Evolutionary conservation across 306 rosid species (phyloP), one percentile per base, ranked within the genome.

Genomic region (Mucuna pruriens): DNA sequence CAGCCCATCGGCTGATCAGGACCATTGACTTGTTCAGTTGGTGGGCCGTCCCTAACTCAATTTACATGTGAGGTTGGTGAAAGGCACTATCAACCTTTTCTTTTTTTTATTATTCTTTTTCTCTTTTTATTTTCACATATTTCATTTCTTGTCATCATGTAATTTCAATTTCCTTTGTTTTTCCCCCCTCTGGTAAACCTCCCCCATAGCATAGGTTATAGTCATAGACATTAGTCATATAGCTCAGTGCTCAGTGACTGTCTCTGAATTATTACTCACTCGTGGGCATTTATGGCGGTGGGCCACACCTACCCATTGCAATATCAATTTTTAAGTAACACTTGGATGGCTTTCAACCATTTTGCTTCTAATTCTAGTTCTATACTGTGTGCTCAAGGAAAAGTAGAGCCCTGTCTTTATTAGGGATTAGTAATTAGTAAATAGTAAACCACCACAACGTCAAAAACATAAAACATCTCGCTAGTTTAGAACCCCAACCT

Each of bases 41-140:
- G 93, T 94, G 85, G 92, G 86, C 76, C 80, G 87, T 87, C 89
- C 81, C 83, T 26, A 33, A 72, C 87, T 82, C 89, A 71, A 71
- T 80, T 67, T 89, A 60, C 89, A 85, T 90, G 86, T 82, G 91
- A 86, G 96, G 90, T 90, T 87, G 92, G 88, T 90, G 97, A 89
- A 85, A 88, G 87, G 89, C 89, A 82, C 80, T 63, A 67, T 92
- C 97, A 86, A 80, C 80, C 86, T 74, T 87, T 80, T 72, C 4
- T 6, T 39, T 20, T 44, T 34, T 29, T 29, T 58, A 67, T 22
- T 42, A 9, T 34, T 81, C 69, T 16, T 40, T 4, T 45, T 48
- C 15, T 4, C 1, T 33, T 19, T 6, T 34, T 17, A 9, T 31
- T 29, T 16, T 61, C 31, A 17, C 54, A 29, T 33, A 55, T 64